Evolutionary conservation across 2,329 filamentous ascomycete genomes (phyloP), one percentile per base, ranked within the genome.

Genomic region (Chaetomium olivaceum): DNA sequence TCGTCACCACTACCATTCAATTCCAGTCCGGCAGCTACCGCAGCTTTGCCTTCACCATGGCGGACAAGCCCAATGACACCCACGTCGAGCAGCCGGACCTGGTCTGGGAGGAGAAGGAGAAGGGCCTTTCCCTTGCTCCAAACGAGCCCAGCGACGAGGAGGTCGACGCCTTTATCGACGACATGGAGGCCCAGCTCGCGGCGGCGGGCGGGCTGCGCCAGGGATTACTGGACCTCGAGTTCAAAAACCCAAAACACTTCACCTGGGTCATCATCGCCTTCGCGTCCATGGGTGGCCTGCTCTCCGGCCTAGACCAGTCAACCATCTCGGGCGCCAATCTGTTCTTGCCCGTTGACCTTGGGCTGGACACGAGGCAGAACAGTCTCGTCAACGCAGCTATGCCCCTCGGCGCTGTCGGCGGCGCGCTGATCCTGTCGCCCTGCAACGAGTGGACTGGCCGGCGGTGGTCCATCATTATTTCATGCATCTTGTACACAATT

Each of bases 321-420:
- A 43, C 50, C 55, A 63, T 63, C 56, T 63, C 62, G 33, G 62
- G 62, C 33, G 62, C 62, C 46, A 63, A 63, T 14, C 33, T 63
- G 56, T 63, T 46, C 27, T 55, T 63, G 12, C 62, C 62, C 7
- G 8, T 11, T 3, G 62, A 63, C 50, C 21, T 63, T 48, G 62
- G 62, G 3, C 8, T 63, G 36, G 62, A 63, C n/a, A 59, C 46
- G 36, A 23, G 62, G 48, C 62, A 63, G 48, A 63, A 63, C 36
- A 63, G 62, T 27, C 48, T 63, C 11, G 62, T 63, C 55, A 63
- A 63, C 62, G 33, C 62, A 48, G 62, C 62, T 7, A 63, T 63
- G 62, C 62, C 62, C 21, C 56, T 63, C 25, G 62, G 62, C 16
- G 62, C 62, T 4, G 62, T 63, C 6, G 62, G 62, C 19, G 62